Evolutionary conservation across 108 stramenopile genomes (phyloP), one percentile per base, ranked within the genome.

Genomic region (Skeletonema potamos): DNA sequence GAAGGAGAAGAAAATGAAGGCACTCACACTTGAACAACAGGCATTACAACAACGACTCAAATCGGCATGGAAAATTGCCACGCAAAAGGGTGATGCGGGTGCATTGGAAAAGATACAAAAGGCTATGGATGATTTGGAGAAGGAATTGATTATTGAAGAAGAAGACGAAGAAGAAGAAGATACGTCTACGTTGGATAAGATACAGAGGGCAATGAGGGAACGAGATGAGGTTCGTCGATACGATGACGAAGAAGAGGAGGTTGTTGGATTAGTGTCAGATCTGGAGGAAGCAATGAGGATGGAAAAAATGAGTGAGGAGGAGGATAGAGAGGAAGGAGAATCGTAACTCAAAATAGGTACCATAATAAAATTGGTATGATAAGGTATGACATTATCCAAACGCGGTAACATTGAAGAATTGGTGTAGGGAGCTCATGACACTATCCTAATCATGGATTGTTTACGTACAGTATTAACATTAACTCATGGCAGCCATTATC

Each of bases 41-140:
- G 64, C 77, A 32, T 63, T 51, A 59, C 64, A 79, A 54, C 70
- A 72, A 46, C 54, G 30, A 37, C 61, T 79, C 10, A 66, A 71
- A 32, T 70, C 77, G 65, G 77, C 77, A 22, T 79, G 70, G 70
- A 79, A 79, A 57, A 58, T 79, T n/a, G 77, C 77, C 13, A 72
- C 24, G 34, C 58, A 72, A 55, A 66, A 54, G 46, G 58, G 64
- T 24, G 77, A 79, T 32, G 26, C 39, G 27, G 77, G 58, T 34
- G 77, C 77, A 7, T 60, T 79, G 46, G 65, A 72, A 34, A 66
- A 70, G 70, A 79, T 79, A 58, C 68, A 72, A 43, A 61, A 67
- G 59, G 77, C 77, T 33, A 79, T 79, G 77, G 58, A 79, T 57
- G 77, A 67, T 27, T 66, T 79, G 33, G 70, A 79, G 51, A 60